These are phyloP conservation scores for Podospora pseudocomata DNA, from an alignment of 495 filamentous ascomycete species.

Conservation along the genomic window DNA sequence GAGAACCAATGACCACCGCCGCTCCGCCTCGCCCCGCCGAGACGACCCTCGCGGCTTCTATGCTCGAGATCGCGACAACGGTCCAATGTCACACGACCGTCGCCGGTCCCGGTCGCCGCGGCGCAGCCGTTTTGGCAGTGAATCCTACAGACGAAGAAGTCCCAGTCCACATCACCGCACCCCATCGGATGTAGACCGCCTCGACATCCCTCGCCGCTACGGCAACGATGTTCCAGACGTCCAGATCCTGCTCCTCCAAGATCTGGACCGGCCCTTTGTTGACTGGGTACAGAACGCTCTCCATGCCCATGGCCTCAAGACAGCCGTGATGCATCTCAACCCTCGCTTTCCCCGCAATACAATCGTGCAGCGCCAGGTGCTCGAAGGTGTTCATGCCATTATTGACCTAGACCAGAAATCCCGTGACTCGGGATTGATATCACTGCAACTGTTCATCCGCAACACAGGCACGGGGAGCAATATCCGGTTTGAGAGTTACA, in stretches of 20 bases:
- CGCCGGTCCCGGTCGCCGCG: conserved; percentile 59
- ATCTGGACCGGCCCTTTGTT: conserved; percentile 77
- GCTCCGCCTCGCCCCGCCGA: conserved; percentile 51
- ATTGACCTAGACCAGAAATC: conserved; percentile 65
- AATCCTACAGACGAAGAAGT: conserved; percentile 60
- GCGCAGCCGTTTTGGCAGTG: conserved; percentile 39
- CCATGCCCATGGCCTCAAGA: conserved; percentile 61
- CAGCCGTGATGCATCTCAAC: conserved; percentile 70
- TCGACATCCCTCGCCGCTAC: conserved; percentile 69
- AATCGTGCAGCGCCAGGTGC: conserved; percentile 76
- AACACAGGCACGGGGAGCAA: conserved; percentile 61
- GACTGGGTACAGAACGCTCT: conserved; percentile 76
- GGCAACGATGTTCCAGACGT: conserved; percentile 84
- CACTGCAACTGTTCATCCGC: conserved; percentile 81
- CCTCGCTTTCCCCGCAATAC: conserved; percentile 73
- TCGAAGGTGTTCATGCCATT: conserved; percentile 86
- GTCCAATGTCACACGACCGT: conserved; percentile 30
- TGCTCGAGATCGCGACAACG: conserved; percentile 37
- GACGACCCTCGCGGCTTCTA: conserved; percentile 41
- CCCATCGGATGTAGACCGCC: conserved; percentile 54
- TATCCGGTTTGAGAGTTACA: conserved; percentile 79
- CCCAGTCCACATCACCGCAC: conserved; percentile 56
- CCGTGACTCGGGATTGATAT: conserved; percentile 68
- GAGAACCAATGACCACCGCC: conserved; percentile 62
- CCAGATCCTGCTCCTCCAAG: conserved; percentile 77